Conservation (phyloP, 2,329 filamentous ascomycete species). For the Talaromyces verruculosus region DNA sequence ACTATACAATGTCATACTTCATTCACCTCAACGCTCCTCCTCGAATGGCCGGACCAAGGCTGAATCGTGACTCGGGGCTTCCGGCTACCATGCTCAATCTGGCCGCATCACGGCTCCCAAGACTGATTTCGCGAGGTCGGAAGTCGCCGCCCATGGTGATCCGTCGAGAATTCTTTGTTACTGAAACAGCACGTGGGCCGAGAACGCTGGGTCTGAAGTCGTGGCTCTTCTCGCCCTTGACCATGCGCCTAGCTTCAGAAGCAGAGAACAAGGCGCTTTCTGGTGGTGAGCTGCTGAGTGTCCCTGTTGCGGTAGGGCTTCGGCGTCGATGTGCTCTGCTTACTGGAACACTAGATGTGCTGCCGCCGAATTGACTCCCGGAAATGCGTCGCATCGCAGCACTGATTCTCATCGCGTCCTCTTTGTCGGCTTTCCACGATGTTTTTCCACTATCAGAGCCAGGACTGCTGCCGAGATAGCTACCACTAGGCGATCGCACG, state of each 20-base stretch:
- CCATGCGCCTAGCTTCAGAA: conserved; percentile 65
- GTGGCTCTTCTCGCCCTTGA: conserved; percentile 59
- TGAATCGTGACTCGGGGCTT: conserved; percentile 35
- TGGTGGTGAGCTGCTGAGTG: conserved; percentile 52
- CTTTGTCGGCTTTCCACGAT: conserved; percentile 47
- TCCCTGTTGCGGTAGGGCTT: conserved; percentile 52
- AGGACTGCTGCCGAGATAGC: conserved; percentile 33
- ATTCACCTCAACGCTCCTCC: conserved; percentile 23
- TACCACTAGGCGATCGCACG: conserved; percentile 42
- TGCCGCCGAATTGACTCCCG: conserved; percentile 42
- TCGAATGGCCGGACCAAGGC: conserved; percentile 31
- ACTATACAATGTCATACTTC: conserved; percentile 25
- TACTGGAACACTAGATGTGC: conserved; percentile 39
- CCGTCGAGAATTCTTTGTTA: conserved; percentile 54
- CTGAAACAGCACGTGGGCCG: conserved; percentile 60
- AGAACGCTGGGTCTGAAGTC: conserved; percentile 59
- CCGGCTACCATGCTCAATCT: conserved; percentile 42
- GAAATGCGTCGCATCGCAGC: conserved; percentile 59
- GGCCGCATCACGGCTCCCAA: conserved; percentile 40
- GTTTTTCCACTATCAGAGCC: conserved; percentile 52
- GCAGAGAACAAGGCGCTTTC: conserved; percentile 63
- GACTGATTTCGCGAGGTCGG: conserved; percentile 40
- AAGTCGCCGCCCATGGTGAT: conserved; percentile 46
- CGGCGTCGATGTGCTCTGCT: conserved; percentile 54
- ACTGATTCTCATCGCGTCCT: conserved; percentile 56